A percentile compares a stretch with the other conserved stretches of the same genome.
Conservation (phyloP, 1,284 basidiomycete species). For the Sporisorium reilianum region DNA sequence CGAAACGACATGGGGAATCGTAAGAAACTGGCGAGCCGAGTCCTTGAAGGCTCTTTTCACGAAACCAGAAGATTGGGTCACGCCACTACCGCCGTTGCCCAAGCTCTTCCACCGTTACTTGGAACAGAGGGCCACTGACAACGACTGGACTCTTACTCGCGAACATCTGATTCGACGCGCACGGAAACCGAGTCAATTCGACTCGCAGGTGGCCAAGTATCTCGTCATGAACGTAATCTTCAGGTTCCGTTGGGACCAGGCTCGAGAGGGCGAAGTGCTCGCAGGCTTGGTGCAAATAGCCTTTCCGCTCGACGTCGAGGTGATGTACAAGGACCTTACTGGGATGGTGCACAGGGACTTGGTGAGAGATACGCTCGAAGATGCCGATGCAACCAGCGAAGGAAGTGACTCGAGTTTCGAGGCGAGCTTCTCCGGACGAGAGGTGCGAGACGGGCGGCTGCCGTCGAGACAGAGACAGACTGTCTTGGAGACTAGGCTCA, state of each 20-base stretch:
- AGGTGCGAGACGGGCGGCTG: not conserved
- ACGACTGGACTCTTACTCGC: conserved; percentile 29
- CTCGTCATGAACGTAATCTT: conserved; percentile 44
- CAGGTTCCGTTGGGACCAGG: conserved; percentile 26
- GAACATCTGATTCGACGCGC: conserved; percentile 9
- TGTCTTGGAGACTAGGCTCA: conserved; percentile 13
- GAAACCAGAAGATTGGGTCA: not conserved
- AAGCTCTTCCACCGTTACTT: conserved; percentile 15
- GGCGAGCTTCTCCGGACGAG: conserved; percentile 13
- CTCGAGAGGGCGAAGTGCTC: conserved; percentile 41
- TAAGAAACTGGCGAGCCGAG: conserved; percentile 14
- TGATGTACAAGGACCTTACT: conserved; percentile 34
- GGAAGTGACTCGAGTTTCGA: conserved; percentile 40
- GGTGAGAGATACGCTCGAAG: not conserved
- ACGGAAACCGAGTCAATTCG: conserved; percentile 41
- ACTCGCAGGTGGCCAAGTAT: conserved; percentile 50
- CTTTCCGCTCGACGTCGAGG: conserved; percentile 42
- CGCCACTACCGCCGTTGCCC: not conserved
- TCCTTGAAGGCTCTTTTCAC: conserved; percentile 10
- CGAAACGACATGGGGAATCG: conserved; percentile 26
- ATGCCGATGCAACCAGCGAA: conserved; percentile 15
- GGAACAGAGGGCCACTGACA: conserved; percentile 1
- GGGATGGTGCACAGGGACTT: conserved; percentile 6
- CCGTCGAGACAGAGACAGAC: not conserved
- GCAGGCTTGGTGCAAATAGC: conserved; percentile 39